Conservation (phyloP, 441 rosid genomes). For the Hura crepitans region DNA sequence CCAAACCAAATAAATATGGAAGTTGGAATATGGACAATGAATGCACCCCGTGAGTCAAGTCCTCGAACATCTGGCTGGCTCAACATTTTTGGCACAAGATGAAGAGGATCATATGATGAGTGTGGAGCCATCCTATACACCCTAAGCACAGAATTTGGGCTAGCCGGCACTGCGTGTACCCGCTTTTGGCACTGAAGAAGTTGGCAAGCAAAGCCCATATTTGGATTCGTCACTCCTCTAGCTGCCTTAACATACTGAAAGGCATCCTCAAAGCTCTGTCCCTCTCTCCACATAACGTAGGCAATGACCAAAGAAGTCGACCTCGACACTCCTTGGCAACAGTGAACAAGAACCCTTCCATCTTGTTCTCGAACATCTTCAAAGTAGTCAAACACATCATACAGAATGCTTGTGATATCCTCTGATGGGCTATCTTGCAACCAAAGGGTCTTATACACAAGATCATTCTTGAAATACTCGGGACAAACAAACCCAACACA, state of each 20-base stretch:
- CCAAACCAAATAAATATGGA: conserved; percentile 68
- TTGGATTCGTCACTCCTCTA: conserved; percentile 68
- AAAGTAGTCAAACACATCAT: conserved; percentile 79
- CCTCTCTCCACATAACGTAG: conserved; percentile 77
- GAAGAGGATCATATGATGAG: conserved; percentile 72
- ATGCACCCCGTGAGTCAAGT: conserved; percentile 73
- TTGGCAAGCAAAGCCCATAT: conserved; percentile 78
- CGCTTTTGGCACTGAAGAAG: conserved; percentile 77
- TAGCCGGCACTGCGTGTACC: conserved; percentile 63
- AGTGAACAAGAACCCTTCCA: conserved; percentile 67
- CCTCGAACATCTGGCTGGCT: conserved; percentile 35
- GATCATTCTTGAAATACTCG: conserved; percentile 72
- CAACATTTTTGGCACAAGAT: conserved; percentile 70
- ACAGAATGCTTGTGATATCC: conserved; percentile 70
- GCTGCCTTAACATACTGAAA: conserved; percentile 76
- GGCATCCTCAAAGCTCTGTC: conserved; percentile 76
- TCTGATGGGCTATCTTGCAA: conserved; percentile 67
- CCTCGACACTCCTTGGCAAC: conserved; percentile 72
- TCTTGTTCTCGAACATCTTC: conserved; percentile 74
- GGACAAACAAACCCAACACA: conserved; percentile 79
- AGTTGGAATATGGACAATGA: conserved; percentile 55
- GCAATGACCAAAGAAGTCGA: conserved; percentile 74
- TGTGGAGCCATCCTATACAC: conserved; percentile 75
- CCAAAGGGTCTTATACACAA: conserved; percentile 76
- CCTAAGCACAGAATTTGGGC: conserved; percentile 53